Base-by-base conservation (phyloP, 768 basidiomycete species). In the Lentinula lateritia region DNA sequence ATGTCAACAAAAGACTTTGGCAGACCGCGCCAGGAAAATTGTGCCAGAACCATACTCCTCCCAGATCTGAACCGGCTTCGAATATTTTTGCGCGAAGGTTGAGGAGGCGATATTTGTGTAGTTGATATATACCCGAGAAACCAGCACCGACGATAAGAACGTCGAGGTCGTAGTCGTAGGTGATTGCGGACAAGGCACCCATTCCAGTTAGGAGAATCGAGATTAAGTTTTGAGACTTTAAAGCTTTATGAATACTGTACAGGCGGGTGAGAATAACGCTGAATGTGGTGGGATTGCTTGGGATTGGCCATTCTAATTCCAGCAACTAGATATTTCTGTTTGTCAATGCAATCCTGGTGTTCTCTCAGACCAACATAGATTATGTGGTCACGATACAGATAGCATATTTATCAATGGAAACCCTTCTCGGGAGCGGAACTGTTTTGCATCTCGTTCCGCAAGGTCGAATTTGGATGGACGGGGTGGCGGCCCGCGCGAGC, bases 141-240 rank as follows among this genome's bases (percentile, higher is more conserved):
- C 71, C 71, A 18, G 67, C 69, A 5, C 71, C 70, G 18, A 72
- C 66, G 50, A 71, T 55, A 23, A 71, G 66, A 43, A 66, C 66
- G 58, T 71, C 70, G 43, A 61, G 61, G 36, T 56, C 61, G 32
- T 46, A 35, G 18, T 59, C 58, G 56, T 43, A 43, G 59, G 15
- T n/a, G 7, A 10, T 18, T 50, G 34, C 8, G 15, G 50, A 52
- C 12, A 32, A 36, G 56, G 23, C 41, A 38, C 45, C 34, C 58
- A 59, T 59, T 13, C 10, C 54, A n/a, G 28, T 35, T 36, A 52
- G n/a, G 32, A 34, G 18, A 13, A 5, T 34, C 13, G 18, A 18
- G 36, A 10, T 13, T 39, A 9, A 13, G 4, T 9, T 8, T 39
- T 39, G 46, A 18, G 9, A 20, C n/a, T 48, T 23, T 48, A 48